Conservation (phyloP, 805 yeast species). For the Kuraishia cidri region DNA sequence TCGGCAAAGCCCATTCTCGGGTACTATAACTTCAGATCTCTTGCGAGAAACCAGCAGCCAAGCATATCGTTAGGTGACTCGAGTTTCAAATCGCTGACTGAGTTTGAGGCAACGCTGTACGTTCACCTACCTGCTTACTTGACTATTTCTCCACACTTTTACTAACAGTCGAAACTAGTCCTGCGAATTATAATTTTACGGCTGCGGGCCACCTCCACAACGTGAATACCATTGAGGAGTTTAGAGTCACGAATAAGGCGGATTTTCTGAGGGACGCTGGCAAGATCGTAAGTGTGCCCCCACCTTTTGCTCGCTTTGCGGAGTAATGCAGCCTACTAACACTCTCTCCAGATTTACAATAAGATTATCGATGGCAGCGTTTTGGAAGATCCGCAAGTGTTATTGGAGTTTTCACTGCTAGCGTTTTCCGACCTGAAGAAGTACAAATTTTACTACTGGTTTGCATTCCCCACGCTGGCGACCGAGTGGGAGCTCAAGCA, state of each 20-base stretch:
- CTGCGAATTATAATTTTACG: constrained; percentile 9
- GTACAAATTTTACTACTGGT: constrained; percentile 86
- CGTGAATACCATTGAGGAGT: constrained; percentile 81
- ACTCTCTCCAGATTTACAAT: constrained; percentile 6
- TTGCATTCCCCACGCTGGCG: constrained; percentile 62
- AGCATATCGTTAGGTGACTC: constrained; percentile 17
- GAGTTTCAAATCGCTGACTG: constrained; percentile 27
- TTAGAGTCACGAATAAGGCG: constrained; percentile 60
- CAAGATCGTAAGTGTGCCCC: constrained; percentile 10
- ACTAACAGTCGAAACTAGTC: constrained; percentile 3
- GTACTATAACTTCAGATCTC: constrained; percentile 17
- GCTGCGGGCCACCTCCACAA: constrained; percentile 35
- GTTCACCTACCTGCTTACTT: too few species aligned
- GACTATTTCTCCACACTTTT: not conserved
- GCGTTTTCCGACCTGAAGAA: constrained; percentile 86
- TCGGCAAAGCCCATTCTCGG: constrained; percentile 34
- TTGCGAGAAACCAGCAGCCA: constrained; percentile 20
- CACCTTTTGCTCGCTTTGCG: not conserved
- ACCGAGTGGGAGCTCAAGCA: constrained; percentile 32
- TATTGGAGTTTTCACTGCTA: constrained; percentile 39
- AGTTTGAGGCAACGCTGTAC: too few species aligned
- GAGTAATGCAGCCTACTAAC: not conserved
- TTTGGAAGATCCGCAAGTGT: constrained; percentile 26
- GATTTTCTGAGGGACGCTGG: constrained; percentile 38
- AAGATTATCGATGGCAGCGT: constrained; percentile 23